Conservation (phyloP, 2,329 filamentous ascomycete genomes). For the Colletotrichum viniferum region DNA sequence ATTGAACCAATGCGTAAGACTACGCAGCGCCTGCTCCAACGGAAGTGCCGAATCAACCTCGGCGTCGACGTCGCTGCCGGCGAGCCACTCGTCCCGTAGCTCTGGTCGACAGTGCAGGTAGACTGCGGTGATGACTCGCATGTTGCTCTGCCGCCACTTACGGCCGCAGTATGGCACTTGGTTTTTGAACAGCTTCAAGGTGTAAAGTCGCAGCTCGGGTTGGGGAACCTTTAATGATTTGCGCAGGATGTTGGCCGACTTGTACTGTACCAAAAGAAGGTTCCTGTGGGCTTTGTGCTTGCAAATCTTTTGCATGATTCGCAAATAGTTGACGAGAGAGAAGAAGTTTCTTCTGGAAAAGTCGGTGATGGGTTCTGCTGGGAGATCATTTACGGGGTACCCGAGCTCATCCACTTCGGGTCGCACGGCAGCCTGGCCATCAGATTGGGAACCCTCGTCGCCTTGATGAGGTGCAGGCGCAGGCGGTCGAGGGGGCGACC, state of each 20-base stretch:
- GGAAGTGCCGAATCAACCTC: slow-evolving; percentile 94
- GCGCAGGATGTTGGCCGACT: slow-evolving; percentile 88
- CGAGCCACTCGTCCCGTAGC: slow-evolving; percentile 92
- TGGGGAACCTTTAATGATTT: slow-evolving; percentile 93
- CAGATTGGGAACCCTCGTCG: slow-evolving; percentile 32
- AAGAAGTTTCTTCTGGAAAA: slow-evolving; percentile 97
- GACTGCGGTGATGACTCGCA: slow-evolving; percentile 97
- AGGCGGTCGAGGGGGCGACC: slow-evolving; percentile 45
- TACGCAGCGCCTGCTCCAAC: slow-evolving; percentile 86
- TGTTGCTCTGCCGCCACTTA: slow-evolving; percentile 97
- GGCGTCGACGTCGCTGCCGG: slow-evolving; percentile 87
- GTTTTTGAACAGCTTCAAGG: slow-evolving; percentile 97
- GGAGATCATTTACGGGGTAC: slow-evolving; percentile 74
- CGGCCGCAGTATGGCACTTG: slow-evolving; percentile 97
- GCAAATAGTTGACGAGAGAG: slow-evolving; percentile 91
- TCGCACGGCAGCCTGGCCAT: slow-evolving; percentile 40
- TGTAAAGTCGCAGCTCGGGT: slow-evolving; percentile 85
- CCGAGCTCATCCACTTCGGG: slow-evolving; percentile 86
- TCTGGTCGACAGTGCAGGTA: slow-evolving; percentile 94
- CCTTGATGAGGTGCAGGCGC: slow-evolving; percentile 27
- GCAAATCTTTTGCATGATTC: slow-evolving; percentile 96
- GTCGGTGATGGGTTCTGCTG: slow-evolving; percentile 79
- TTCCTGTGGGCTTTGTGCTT: slow-evolving; percentile 95
- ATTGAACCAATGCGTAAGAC: slow-evolving; percentile 94
- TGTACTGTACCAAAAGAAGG: slow-evolving; percentile 92